phyloP scores from a whole-genome alignment of 1,284 basidiomycete genomes.

The Boletus smithii region DNA sequence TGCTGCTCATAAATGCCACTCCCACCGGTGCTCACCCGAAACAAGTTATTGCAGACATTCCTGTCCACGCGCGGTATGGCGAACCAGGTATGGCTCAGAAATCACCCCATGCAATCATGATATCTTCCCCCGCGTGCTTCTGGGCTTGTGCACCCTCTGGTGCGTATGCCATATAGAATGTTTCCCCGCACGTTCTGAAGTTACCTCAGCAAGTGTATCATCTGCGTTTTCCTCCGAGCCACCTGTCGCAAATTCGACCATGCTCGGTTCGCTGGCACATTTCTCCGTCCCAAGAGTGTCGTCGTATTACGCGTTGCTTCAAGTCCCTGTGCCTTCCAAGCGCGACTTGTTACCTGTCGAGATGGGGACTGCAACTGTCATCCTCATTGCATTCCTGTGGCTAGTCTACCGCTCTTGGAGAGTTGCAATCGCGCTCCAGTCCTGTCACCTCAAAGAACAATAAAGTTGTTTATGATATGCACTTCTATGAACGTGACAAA shows the following conservation, averaged over 20 bases:
- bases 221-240: conserved; percentile 10
- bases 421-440: conserved; percentile 17
- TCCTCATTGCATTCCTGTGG: conserved; percentile 31
- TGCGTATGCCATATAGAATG: conserved; percentile 8
- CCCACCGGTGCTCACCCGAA: conserved; percentile 1
- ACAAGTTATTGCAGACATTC: conserved; percentile 22
- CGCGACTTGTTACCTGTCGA: conserved; percentile 26
- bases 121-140: conserved; percentile 27
- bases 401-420: conserved; percentile 21
- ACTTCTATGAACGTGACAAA: conserved; percentile 13
- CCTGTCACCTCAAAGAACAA: conserved; percentile 26
- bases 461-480: conserved; percentile 11
- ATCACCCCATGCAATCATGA: conserved; percentile 13
- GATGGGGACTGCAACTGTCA: conserved; percentile 22
- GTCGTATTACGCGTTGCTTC: conserved; percentile 8
- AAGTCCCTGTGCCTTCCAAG: conserved; percentile 27
- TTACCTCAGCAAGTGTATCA: conserved; percentile 7
- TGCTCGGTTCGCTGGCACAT: conserved; percentile 18
- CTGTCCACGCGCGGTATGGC: conserved; percentile 32
- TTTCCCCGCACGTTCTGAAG: conserved; percentile 3
- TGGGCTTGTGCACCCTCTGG: conserved; percentile 30
- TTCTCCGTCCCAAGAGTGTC: conserved; percentile 20
- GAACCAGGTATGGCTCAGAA: conserved; percentile 12
- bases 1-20: conserved; percentile 26
- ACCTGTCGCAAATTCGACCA: conserved; percentile 20